A percentile compares a stretch with the other conserved stretches of the same genome.
These are phyloP conservation scores for Nicotiana knightiana DNA, from an alignment of 257 asterid species.

Conservation along the genomic window DNA sequence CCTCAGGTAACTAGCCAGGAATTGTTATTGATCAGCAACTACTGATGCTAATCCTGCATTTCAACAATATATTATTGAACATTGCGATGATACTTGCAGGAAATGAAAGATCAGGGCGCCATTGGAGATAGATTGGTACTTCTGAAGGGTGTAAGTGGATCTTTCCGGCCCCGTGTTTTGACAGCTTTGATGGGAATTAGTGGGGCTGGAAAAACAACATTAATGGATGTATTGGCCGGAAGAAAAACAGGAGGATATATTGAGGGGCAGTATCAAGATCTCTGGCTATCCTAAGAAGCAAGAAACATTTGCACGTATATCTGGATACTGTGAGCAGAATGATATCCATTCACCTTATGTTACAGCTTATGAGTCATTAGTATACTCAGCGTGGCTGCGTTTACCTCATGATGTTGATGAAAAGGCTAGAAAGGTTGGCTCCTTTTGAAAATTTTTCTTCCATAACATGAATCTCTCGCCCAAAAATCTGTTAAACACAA, in stretches of 20 bases:
- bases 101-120: slow-evolving; percentile 10
- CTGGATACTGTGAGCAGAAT: slow-evolving; percentile 16
- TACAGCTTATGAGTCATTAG: slow-evolving; percentile 13
- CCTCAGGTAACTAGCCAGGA: slow-evolving; percentile 34
- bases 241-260: slow-evolving; percentile 14
- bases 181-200: slow-evolving; percentile 17
- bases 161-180: slow-evolving; percentile 12
- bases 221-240: slow-evolving; percentile 14
- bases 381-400: slow-evolving; percentile 10
- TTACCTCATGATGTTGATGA: not conserved
- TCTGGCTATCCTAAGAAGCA: slow-evolving; percentile 14
- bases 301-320: slow-evolving; percentile 9
- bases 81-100: not conserved
- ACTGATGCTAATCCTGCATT: not conserved
- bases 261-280: slow-evolving; percentile 2
- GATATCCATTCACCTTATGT: slow-evolving; percentile 16
- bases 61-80: not conserved
- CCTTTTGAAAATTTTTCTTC: not conserved
- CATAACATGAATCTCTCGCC: not conserved
- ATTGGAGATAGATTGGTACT: slow-evolving; percentile 4
- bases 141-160: slow-evolving; percentile 8
- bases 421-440: slow-evolving; percentile 3
- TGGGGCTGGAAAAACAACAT: slow-evolving; percentile 12
- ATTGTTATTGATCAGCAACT: not conserved
- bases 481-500: not conserved